Evolutionary conservation across 345 rosid genomes (phyloP).

Genomic region (Eucalyptus marginata): DNA sequence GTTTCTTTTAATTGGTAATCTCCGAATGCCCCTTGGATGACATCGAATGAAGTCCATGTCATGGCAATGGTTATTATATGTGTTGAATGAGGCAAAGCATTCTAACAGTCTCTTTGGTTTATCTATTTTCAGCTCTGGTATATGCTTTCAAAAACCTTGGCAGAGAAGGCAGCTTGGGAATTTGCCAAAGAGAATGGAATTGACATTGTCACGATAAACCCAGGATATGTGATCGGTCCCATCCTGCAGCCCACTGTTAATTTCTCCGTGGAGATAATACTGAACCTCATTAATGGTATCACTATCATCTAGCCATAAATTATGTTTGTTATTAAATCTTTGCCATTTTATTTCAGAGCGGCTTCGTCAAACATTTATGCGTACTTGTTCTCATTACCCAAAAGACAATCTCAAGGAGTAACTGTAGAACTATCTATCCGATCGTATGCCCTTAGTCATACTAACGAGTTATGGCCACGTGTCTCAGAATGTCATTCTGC

Average conservation of each 20-base stretch:
- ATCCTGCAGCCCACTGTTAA: constrained; percentile 27
- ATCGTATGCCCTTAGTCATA: neutral
- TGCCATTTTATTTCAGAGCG: neutral
- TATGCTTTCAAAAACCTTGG: constrained; percentile 21
- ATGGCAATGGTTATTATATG: neutral
- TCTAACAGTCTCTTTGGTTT: neutral
- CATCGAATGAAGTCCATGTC: neutral
- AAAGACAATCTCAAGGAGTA: neutral
- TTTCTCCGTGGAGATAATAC: neutral
- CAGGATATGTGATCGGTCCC: constrained; percentile 31
- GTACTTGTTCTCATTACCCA: neutral
- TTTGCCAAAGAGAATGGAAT: constrained; percentile 23
- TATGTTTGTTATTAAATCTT: neutral
- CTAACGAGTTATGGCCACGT: neutral
- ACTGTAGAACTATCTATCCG: neutral
- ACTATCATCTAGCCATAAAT: neutral
- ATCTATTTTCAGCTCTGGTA: constrained; percentile 17
- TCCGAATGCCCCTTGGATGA: neutral
- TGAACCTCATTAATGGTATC: neutral
- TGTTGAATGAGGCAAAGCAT: neutral
- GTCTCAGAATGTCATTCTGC: neutral
- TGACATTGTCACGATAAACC: constrained; percentile 24
- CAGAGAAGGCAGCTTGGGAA: constrained; percentile 38
- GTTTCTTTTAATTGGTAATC: neutral
- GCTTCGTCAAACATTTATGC: neutral